Evolutionary conservation across 129 eudicot species (phyloP), one percentile per base, ranked within the genome.

Genomic region (Solidago caesia): DNA sequence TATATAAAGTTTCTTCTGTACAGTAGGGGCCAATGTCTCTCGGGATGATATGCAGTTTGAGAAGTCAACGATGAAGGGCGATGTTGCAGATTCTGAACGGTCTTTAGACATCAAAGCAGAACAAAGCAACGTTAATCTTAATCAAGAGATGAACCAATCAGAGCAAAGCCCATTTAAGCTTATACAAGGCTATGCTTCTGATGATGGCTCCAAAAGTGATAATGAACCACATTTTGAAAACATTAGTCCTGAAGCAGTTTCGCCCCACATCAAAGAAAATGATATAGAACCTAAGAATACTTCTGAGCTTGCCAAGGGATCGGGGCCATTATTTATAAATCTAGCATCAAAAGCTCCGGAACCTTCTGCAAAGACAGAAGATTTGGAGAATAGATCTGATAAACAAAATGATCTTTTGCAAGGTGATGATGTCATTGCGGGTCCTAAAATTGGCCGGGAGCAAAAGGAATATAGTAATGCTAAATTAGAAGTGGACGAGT

Each of bases 401-500:
- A 68, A 61, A 69, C 75, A 58, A 75, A 74, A 72, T 29, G 61
- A 74, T 76, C 41, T 45, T 25, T 4, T 51, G 47, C 66, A 55
- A 13, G 82, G 65, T 59, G 53, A 64, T 58, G 75, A 47, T 67
- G 39, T 2, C 39, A 25, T 55, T 61, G 51, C 79, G 69, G 42
- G 57, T 79, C 58, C 67, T 48, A 73, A 72, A 65, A 66, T 44
- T 67, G 79, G 7, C 46, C 75, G 73, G 68, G 13, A 8, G 15
- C 78, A 33, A 56, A 84, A 82, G 82, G 78, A 74, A 58, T 87
- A 81, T 6, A 27, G 56, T 68, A 25, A 29, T 14, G 55, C 82
- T 47, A 74, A 73, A 52, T 64, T 69, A 44, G 76, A 94, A 79
- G 88, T 88, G 12, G 98, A 94, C 75, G 96, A 94, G 80, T 94